Base-by-base conservation (phyloP, 108 stramenopile species). In the Cyclostephanos invisitatus region DNA sequence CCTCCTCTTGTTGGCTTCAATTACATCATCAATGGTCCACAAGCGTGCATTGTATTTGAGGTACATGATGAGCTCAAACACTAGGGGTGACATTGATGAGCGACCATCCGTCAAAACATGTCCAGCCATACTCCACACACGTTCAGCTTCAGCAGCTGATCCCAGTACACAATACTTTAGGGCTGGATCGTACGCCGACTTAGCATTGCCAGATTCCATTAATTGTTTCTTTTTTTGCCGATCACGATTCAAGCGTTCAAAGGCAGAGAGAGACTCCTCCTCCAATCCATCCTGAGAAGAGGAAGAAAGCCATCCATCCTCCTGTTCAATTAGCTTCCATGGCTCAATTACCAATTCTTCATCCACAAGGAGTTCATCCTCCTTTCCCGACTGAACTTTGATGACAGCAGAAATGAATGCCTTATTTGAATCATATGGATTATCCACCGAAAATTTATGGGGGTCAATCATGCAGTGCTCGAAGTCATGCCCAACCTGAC, bases 21-120 rank as follows among this genome's bases (percentile, higher is more conserved):
- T 24, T 12, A 56, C 55, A 56, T 56, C 55, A 56, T n/a, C n/a
- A n/a, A n/a, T n/a, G n/a, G n/a, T n/a, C n/a, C 21, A 18, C 20
- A 55, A 24, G 22, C 22, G 21, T 7, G 15, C 15, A 28, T 57
- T 57, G 27, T 57, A 57, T 28, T 57, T 57, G 56, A 57, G 56
- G 56, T 57, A 57, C 56, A 57, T 57, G 24, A 57, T 57, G 27
- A 25, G 27, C 27, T 57, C 56, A 57, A 57, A 57, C 28, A 57
- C 56, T 28, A 57, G 56, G 56, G 56, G 56, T 28, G 27, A 28
- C 56, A 57, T 28, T 28, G 56, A 28, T 9, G 56, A 25, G 22
- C 56, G 27, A 28, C 11, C 7, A 17, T 57, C 27, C 0, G 56
- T 57, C 27, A 57, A 28, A 57, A 57, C 56, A 28, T 57, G 15